Percentiles rank a stretch among this genome's conserved stretches.
phyloP scores from a whole-genome alignment of 2,329 filamentous ascomycete species.

The Tolypocladium cylindrosporum region DNA sequence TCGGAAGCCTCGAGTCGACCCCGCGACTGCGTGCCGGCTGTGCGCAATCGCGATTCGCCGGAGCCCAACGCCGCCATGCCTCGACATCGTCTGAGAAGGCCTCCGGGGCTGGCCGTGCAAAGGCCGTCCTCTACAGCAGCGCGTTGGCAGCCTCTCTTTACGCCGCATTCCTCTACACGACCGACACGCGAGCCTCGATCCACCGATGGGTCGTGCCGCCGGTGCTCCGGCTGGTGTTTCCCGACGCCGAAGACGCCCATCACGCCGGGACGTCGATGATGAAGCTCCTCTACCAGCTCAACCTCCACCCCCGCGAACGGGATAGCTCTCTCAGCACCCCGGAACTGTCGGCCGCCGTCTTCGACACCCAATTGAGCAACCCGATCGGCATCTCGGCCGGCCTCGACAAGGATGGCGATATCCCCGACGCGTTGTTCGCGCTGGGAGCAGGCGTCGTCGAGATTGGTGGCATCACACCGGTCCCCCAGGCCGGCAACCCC shows the following conservation, averaged over 20 bases:
- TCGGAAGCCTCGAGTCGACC: constrained; percentile 4
- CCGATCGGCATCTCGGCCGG: constrained; percentile 93
- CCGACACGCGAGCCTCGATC: constrained; percentile 61
- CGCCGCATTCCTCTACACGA: constrained; percentile 56
- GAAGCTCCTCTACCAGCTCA: constrained; percentile 61
- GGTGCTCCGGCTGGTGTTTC: constrained; percentile 52
- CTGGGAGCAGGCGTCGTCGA: constrained; percentile 83
- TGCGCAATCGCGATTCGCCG: not conserved
- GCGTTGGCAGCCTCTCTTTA: constrained; percentile 30
- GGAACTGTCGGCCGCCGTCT: constrained; percentile 43
- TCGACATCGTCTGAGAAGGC: constrained; percentile 20
- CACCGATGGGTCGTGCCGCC: constrained; percentile 61
- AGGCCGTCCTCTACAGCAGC: constrained; percentile 28
- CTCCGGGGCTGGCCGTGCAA: constrained; percentile 20
- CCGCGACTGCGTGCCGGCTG: constrained; percentile 1
- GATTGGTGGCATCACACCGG: constrained; percentile 80
- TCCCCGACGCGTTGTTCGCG: constrained; percentile 75
- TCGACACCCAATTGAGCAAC: constrained; percentile 68
- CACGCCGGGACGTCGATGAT: constrained; percentile 63
- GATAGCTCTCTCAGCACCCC: constrained; percentile 27
- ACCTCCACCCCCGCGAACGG: constrained; percentile 75
- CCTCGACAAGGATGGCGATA: constrained; percentile 87
- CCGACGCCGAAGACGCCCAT: constrained; percentile 88
- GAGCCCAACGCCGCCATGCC: constrained; percentile 17
- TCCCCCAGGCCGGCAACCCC: constrained; percentile 81